These are phyloP conservation scores for Penicillium steckii DNA, from an alignment of 495 filamentous ascomycete species.

Conservation along the genomic window DNA sequence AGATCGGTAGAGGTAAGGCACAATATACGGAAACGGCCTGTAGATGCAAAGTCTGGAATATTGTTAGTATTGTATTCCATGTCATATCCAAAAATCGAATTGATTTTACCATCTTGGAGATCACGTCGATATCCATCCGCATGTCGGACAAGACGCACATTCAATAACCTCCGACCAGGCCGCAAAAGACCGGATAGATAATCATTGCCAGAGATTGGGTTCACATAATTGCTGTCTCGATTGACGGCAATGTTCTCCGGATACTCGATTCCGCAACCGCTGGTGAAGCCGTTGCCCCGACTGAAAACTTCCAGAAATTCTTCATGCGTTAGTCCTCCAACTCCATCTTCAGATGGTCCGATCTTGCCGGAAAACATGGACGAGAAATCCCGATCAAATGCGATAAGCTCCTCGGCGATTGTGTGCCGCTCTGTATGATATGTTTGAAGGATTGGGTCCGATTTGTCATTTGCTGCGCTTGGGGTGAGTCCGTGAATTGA, in stretches of 20 bases:
- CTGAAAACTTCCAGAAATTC: conserved; percentile 53
- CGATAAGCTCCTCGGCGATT: conserved; percentile 71
- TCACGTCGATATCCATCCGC: conserved; percentile 46
- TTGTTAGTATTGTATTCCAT: neutral
- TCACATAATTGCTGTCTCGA: conserved; percentile 16
- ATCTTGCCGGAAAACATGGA: conserved; percentile 51
- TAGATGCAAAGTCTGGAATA: conserved; percentile 37
- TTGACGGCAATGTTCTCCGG: conserved; percentile 38
- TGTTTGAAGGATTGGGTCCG: conserved; percentile 59
- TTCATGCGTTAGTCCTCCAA: conserved; percentile 43
- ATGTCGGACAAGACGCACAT: conserved; percentile 40
- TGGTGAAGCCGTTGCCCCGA: conserved; percentile 46
- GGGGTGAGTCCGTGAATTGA: conserved; percentile 62
- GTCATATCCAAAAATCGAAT: neutral
- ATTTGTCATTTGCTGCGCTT: conserved; percentile 27
- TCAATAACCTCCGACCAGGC: conserved; percentile 31
- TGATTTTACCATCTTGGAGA: conserved; percentile 46
- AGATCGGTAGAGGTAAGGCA: conserved; percentile 39
- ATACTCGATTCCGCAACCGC: conserved; percentile 48
- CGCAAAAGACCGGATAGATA: conserved; percentile 43
- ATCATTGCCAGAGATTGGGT: conserved; percentile 39
- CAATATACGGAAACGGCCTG: conserved; percentile 49
- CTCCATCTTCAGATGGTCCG: conserved; percentile 28
- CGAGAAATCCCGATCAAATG: conserved; percentile 64
- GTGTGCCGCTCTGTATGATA: conserved; percentile 68